A percentile compares a stretch with the other conserved stretches of the same genome.
Evolutionary conservation across 1,284 basidiomycete species (phyloP).

Genomic region (Puccinia triticina): DNA sequence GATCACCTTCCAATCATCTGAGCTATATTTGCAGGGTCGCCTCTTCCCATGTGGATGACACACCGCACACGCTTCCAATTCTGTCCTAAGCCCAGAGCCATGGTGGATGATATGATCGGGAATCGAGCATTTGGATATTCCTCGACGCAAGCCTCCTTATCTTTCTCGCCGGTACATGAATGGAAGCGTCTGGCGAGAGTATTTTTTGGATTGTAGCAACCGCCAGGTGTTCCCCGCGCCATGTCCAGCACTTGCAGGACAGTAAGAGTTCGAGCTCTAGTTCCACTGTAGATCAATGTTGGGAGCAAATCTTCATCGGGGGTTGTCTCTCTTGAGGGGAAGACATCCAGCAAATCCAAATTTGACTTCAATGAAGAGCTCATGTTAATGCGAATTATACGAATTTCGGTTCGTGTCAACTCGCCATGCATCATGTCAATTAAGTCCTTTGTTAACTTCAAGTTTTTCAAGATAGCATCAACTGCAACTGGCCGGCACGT

Average conservation of each 20-base stretch:
- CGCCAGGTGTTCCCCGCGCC: background rate
- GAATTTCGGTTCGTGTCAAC: background rate
- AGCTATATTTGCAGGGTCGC: background rate
- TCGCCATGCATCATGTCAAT: background rate
- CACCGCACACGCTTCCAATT: background rate
- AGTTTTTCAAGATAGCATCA: background rate
- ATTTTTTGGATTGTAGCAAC: background rate
- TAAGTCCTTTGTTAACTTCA: background rate
- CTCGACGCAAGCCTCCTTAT: background rate
- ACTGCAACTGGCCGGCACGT: conserved; percentile 9
- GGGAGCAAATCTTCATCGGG: background rate
- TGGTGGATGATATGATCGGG: background rate
- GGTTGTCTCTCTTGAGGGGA: background rate
- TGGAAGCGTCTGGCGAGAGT: background rate
- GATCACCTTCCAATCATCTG: background rate
- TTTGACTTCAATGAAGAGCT: background rate
- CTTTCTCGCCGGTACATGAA: background rate
- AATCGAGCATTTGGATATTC: background rate
- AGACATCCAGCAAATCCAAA: background rate
- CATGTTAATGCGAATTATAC: background rate
- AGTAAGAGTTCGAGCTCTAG: background rate
- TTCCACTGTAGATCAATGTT: background rate
- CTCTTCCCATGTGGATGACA: background rate
- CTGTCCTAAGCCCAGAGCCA: background rate
- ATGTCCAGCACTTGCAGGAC: background rate